Evolutionary conservation across 164 flowering plant species (phyloP), one percentile per base, ranked within the genome.

Genomic region (Berberis vulgaris): DNA sequence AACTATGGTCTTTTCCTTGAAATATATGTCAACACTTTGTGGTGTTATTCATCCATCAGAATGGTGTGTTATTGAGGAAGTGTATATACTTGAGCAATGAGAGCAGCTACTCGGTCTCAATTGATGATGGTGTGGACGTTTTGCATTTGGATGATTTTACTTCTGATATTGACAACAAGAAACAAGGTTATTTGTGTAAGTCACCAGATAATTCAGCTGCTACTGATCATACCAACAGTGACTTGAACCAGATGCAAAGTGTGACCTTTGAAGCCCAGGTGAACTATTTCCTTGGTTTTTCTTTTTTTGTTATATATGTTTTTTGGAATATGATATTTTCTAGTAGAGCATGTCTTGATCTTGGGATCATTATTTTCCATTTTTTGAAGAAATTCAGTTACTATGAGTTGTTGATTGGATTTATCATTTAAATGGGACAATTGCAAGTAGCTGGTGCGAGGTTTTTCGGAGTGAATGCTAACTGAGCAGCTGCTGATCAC

Each of bases 201-300:
- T 62, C 76, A 60, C 77, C 76, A 7, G 74, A 73, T 3, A 62
- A 59, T 12, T 40, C 26, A 26, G 26, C 74, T 43, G 69, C 79
- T 71, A 62, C 66, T 43, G 7, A 59, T 62, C 44, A 55, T 39
- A 42, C 67, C 43, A 63, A 72, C 47, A 58, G 57, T 77, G 83
- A 77, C 66, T 60, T 76, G 40, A 79, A 63, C 67, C 66, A 50
- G 54, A 54, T 69, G 41, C 84, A 45, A 60, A 91, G 90, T 79
- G 72, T 86, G 54, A 89, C 94, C 61, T 86, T 95, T 77, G 99
- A 95, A 76, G 86, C 96, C n/a, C 99, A 95, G 97, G 99, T 91
- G 66, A 0, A 42, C 10, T 53, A 44, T 11, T 40, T 9, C 63
- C 3, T 60, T 45, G 3, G 8, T 41, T 4, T 7, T 6, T 43